A percentile compares a stretch with the other conserved stretches of the same genome.
Conservation (phyloP, 495 filamentous ascomycete genomes). For the Immersiella caudata region DNA sequence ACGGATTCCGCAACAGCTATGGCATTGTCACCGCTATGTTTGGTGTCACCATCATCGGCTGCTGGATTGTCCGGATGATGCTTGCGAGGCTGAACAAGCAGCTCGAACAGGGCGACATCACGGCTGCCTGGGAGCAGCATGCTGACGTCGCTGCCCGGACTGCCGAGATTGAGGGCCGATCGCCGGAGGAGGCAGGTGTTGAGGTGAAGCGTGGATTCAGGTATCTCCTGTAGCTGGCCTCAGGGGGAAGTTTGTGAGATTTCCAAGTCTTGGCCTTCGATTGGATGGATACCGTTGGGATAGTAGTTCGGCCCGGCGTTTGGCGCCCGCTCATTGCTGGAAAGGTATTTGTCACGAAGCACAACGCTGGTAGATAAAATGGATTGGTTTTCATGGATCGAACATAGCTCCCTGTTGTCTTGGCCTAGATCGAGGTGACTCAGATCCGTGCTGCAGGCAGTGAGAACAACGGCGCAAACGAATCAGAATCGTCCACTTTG, state of each 20-base stretch:
- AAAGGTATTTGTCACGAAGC: too few relatives aligned
- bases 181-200: neutral
- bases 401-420: too few relatives aligned
- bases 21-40: conserved; percentile 66
- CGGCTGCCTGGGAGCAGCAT: conserved; percentile 7
- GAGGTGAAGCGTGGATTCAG: neutral
- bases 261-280: too few relatives aligned
- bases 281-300: too few relatives aligned
- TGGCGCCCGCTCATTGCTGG: neutral
- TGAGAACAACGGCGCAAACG: too few relatives aligned
- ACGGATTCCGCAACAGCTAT: conserved; percentile 46
- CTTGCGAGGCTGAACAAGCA: conserved; percentile 68
- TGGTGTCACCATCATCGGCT: conserved; percentile 56
- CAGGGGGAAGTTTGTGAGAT: too few relatives aligned
- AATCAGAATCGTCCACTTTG: too few relatives aligned
- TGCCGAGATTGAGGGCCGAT: neutral
- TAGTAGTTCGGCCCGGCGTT: neutral
- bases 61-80: conserved; percentile 56
- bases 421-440: too few relatives aligned
- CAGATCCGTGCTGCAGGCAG: too few relatives aligned
- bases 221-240: neutral
- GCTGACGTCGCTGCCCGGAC: conserved; percentile 8
- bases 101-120: conserved; percentile 54
- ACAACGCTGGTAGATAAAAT: too few relatives aligned
- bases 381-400: too few relatives aligned